Evolutionary conservation across 352 stramenopile genomes (phyloP), one percentile per base, ranked within the genome.

Genomic region (Globisporangium canariense): DNA sequence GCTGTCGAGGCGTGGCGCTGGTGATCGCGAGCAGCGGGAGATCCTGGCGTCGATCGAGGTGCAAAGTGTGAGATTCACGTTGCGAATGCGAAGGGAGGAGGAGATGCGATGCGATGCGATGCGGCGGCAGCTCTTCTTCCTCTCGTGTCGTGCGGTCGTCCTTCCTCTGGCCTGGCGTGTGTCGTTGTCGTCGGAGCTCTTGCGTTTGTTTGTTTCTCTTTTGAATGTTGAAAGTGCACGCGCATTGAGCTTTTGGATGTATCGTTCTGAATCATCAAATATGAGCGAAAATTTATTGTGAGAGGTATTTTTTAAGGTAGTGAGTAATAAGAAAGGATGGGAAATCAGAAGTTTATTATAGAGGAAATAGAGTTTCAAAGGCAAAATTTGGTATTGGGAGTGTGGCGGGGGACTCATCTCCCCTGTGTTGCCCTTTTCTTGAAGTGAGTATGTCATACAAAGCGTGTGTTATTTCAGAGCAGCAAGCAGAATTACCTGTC

Each of bases 401-500:
- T 10, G 25, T 25, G 14, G 49, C n/a, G 49, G 40, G 51, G 30
- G 10, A 41, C 36, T 3, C 52, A 58, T 58, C 52, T 58, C 32
- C 18, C 32, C 52, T 58, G 52, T n/a, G 32, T 58, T 46, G 52
- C n/a, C 1, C 9, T 45, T 58, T 58, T 45, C 52, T 58, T 58
- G 52, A 58, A 58, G 52, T 34, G 32, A 58, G 52, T 58, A 46
- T 58, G n/a, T 8, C 18, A 58, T 58, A 58, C 51, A 58, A 58
- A 20, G 18, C 52, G 52, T 46, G 52, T 58, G 52, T 34, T 58
- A 46, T 58, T 58, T 58, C 52, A 58, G 52, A 45, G 30, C 36
- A 13, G 11, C 36, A 41, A 16, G 36, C 9, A 4, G 5, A 41
- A 41, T 41, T 41, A 41, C 36, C 36, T 41, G 36, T 41, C 10